phyloP scores from a whole-genome alignment of 2,329 filamentous ascomycete genomes.

The Paramyrothecium roridum region DNA sequence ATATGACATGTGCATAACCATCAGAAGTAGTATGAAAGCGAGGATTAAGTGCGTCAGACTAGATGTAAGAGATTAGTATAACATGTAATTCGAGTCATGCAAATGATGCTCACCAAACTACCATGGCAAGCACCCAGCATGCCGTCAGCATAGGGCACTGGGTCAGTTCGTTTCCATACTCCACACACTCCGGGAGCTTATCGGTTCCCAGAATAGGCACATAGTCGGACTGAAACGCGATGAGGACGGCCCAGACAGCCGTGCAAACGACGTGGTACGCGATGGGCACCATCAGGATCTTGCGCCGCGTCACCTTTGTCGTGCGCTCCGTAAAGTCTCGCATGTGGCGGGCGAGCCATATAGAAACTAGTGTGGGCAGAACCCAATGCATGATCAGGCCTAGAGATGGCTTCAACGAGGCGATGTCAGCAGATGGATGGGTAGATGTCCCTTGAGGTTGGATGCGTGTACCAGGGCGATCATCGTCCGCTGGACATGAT shows the following conservation, averaged over 20 bases:
- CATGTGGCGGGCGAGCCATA: not conserved
- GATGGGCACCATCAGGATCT: not conserved
- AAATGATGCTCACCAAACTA: constrained; percentile 1
- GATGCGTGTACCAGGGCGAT: not conserved
- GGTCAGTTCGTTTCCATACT: constrained; percentile 1
- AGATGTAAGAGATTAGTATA: too few relatives aligned
- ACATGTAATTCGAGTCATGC: not conserved
- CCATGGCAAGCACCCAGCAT: constrained; percentile 2
- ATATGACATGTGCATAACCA: too few relatives aligned
- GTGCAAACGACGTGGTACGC: not conserved
- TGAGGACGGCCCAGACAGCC: not conserved
- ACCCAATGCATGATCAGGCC: not conserved
- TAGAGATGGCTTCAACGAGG: not conserved
- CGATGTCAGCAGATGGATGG: not conserved
- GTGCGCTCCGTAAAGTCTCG: not conserved
- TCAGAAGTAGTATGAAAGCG: too few relatives aligned
- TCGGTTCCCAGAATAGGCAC: constrained; percentile 2
- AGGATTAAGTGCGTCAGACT: too few relatives aligned
- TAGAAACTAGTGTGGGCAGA: not conserved
- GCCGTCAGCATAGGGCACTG: constrained; percentile 2
- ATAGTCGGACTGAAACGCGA: not conserved
- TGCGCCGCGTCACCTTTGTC: not conserved
- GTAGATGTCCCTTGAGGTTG: not conserved
- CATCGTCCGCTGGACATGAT: not conserved
- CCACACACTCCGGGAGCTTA: constrained; percentile 1